Base-by-base conservation (phyloP, 2,329 filamentous ascomycete species). In the Stromatinia cepivora region DNA sequence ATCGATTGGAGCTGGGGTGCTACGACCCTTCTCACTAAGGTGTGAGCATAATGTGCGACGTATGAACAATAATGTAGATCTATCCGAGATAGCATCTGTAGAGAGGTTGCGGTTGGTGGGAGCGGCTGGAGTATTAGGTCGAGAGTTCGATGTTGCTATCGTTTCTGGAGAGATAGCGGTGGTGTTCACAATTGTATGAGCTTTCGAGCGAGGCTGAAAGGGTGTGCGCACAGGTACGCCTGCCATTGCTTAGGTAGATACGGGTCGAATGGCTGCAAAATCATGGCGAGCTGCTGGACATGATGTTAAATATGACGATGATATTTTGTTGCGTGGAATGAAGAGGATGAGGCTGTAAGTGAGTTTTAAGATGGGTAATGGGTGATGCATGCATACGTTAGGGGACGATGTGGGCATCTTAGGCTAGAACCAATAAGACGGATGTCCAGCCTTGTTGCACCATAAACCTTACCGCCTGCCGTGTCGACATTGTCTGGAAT, bases 11-110 rank as follows among this genome's bases (percentile, higher is more conserved):
- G 81, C 79, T n/a, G 82, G 80, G 22, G 81, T 81, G 71, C 71
- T 76, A 45, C 83, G 83, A 57, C 85, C 86, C 75, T 90, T 83
- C 80, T 91, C 83, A 73, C 83, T 78, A 75, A 80, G 85, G 74
- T 92, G 89, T n/a, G 91, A 86, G 79, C 92, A 97, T 61, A 98
- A 87, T 50, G 90, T 89, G 63, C 93, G 90, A 71, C 93, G 92
- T 80, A 97, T 92, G 73, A 97, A 87, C 71, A 89, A 86, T 36
- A 88, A 82, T 0, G 93, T 97, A n/a, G 91, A 89, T 77, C 88
- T 90, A 78, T 97, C 91, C 50, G 91, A 92, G 71, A 89, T 84
- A 64, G 86, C 84, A 79, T 86, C 87, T 72, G 77, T 67, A 70
- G 79, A 73, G 39, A 78, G 61, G 50, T 77, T 77, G 69, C 81